Evolutionary conservation across 2,329 filamentous ascomycete species (phyloP), one percentile per base, ranked within the genome.

Genomic region (Penicillium sp.): DNA sequence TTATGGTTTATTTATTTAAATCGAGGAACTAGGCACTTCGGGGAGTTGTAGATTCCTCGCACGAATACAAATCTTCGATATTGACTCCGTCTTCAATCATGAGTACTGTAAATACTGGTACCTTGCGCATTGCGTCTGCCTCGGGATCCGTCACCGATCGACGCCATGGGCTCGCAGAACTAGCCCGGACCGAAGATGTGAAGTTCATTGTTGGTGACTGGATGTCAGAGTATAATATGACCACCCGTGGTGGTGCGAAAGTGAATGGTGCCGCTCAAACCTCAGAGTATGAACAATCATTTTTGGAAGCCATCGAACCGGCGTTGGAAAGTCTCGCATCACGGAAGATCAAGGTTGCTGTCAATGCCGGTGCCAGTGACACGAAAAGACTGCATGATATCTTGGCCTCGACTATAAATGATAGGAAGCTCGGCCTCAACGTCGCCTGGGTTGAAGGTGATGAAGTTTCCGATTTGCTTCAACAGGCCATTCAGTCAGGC

Each of bases 171-270:
- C 37, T 54, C 21, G 15, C 20, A 5, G 18, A 26, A 9, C 10
- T 46, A 9, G 51, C 51, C 9, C 7, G 23, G 23, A 33, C 44
- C 13, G 37, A 17, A 2, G 30, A 51, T 23, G 26, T 45, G 15
- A 24, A 54, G 3, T 24, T 56, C n/a, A 62, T 62, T 20, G 48
- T 58, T 1, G 71, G 69, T 7, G 70, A 74, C 49, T 74, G 72
- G 54, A 63, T 74, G 3, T 70, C 70, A 5, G 67, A 67, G 45
- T 43, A 58, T 17, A 57, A 50, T 30, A 62, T 62, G 54, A 46
- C 44, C 15, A 46, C 24, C 18, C 46, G 17, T 21, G 52, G 41
- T 10, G 43, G 23, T 21, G 45, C 17, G 10, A 58, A 48, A 32
- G 50, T 49, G 7, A 30, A 30, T 7, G 27, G 27, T 9, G 13